These are phyloP conservation scores for Vachellia pachyceras DNA, from an alignment of 306 rosid genomes.

Conservation along the genomic window DNA sequence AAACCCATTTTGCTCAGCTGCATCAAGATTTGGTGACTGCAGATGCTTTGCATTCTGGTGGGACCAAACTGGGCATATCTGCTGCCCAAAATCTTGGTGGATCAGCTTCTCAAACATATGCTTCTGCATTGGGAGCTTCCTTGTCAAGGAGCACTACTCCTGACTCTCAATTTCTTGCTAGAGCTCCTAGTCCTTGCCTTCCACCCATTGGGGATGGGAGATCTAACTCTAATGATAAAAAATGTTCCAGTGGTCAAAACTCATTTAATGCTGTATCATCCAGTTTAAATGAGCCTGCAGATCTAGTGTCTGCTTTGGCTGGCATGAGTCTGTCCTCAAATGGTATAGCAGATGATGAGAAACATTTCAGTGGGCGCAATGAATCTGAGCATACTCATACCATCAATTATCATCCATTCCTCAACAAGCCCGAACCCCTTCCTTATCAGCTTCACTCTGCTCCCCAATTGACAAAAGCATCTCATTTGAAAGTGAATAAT, in stretches of 20 bases:
- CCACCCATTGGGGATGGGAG: slow-evolving; percentile 98
- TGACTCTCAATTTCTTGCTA: slow-evolving; percentile 78
- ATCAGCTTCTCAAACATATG: slow-evolving; percentile 74
- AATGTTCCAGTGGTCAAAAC: slow-evolving; percentile 63
- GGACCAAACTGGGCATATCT: slow-evolving; percentile 69
- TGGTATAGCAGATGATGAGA: slow-evolving; percentile 62
- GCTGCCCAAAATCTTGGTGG: slow-evolving; percentile 61
- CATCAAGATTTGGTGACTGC: slow-evolving; percentile 57
- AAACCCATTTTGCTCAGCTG: slow-evolving; percentile 60
- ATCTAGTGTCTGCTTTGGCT: slow-evolving; percentile 78
- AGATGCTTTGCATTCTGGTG: slow-evolving; percentile 57
- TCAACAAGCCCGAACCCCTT: slow-evolving; percentile 67
- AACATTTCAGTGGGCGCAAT: slow-evolving; percentile 47
- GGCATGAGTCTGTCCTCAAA: slow-evolving; percentile 73
- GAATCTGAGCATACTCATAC: slow-evolving; percentile 42
- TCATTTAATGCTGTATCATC: slow-evolving; percentile 69
- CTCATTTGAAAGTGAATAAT: slow-evolving; percentile 59
- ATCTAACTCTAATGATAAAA: slow-evolving; percentile 60
- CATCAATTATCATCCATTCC: slow-evolving; percentile 54
- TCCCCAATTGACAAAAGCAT: slow-evolving; percentile 38
- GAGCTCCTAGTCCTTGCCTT: slow-evolving; percentile 94
- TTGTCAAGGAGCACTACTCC: slow-evolving; percentile 95
- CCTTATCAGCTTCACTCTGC: slow-evolving; percentile 49
- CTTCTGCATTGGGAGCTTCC: slow-evolving; percentile 87
- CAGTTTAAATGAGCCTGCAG: slow-evolving; percentile 64